phyloP scores from a whole-genome alignment of 1,284 basidiomycete species.

The Ceraceosorus guamensis region DNA sequence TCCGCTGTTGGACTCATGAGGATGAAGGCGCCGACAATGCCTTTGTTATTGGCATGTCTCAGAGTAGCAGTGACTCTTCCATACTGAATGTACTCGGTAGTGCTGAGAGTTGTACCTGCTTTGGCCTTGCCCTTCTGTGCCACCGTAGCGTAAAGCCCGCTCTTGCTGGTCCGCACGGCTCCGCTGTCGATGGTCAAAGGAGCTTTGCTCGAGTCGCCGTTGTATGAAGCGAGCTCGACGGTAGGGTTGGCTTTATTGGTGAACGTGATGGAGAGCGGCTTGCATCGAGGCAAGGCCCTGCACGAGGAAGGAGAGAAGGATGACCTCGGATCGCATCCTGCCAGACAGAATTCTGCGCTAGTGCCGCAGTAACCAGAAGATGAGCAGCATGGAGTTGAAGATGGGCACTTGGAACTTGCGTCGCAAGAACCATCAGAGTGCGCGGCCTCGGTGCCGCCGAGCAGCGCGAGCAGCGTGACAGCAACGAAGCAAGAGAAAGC shows the following conservation, averaged over 20 bases:
- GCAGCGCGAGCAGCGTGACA: too few relatives aligned
- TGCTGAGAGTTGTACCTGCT: constrained; percentile 16
- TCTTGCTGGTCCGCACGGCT: constrained; percentile 7
- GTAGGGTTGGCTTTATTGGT: constrained; percentile 22
- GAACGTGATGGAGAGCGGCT: constrained; percentile 19
- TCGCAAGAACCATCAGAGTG: constrained; percentile 6
- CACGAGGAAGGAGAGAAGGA: constrained; percentile 22
- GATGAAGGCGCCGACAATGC: constrained; percentile 32
- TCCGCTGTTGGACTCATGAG: constrained; percentile 20
- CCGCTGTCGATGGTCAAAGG: constrained; percentile 29
- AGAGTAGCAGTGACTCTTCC: constrained; percentile 22
- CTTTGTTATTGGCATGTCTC: constrained; percentile 20
- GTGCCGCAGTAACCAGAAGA: constrained; percentile 25
- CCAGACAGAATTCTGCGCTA: constrained; percentile 15
- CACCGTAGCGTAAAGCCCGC: constrained; percentile 19
- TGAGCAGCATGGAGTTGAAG: constrained; percentile 17
- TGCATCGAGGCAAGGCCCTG: constrained; percentile 28
- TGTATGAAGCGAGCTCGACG: constrained; percentile 16
- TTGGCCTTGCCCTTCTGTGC: constrained; percentile 15
- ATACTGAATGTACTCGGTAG: constrained; percentile 28
- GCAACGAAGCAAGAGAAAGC: too few relatives aligned
- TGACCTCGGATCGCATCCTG: constrained; percentile 18
- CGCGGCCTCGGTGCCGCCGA: too few relatives aligned
- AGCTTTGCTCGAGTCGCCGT: constrained; percentile 21
- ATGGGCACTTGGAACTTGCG: constrained; percentile 13